Percentiles rank a stretch among this genome's conserved stretches.
Evolutionary conservation across 1,139 yeast species (phyloP).

Genomic region (Kurtzmaniella quercitrusa): DNA sequence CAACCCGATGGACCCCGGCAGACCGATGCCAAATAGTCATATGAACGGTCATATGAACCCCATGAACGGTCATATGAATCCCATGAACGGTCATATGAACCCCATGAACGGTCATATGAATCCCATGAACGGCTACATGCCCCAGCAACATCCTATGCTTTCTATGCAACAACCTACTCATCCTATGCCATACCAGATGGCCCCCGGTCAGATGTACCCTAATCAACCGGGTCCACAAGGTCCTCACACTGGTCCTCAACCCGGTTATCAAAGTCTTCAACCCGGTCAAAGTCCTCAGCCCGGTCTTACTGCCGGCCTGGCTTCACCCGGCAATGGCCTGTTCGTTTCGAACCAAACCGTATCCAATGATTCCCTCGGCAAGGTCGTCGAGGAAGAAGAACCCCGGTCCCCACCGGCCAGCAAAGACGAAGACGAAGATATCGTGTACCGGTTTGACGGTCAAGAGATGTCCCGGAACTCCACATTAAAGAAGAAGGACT

Average conservation of each 20-base stretch:
- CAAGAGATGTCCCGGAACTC: conserved; percentile 34
- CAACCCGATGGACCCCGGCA: background rate
- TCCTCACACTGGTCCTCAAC: conserved; percentile 2
- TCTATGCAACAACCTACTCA: no score
- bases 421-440: conserved; percentile 16
- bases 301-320: conserved; percentile 1
- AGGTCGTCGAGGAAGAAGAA: conserved; percentile 40
- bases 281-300: conserved; percentile 5
- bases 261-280: background rate
- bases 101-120: background rate
- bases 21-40: conserved; percentile 1
- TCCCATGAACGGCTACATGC: background rate
- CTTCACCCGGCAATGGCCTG: background rate
- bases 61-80: background rate
- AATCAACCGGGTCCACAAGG: no score
- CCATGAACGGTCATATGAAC: background rate
- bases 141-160: no score
- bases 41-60: background rate
- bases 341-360: conserved; percentile 17
- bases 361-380: conserved; percentile 37
- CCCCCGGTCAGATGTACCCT: no score
- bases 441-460: conserved; percentile 29
- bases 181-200: background rate
- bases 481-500: conserved; percentile 37
- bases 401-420: conserved; percentile 4